Percentiles rank a stretch among this genome's conserved stretches.
phyloP scores from a whole-genome alignment of 2,329 filamentous ascomycete genomes.

The Plenodomus tracheiphilus region DNA sequence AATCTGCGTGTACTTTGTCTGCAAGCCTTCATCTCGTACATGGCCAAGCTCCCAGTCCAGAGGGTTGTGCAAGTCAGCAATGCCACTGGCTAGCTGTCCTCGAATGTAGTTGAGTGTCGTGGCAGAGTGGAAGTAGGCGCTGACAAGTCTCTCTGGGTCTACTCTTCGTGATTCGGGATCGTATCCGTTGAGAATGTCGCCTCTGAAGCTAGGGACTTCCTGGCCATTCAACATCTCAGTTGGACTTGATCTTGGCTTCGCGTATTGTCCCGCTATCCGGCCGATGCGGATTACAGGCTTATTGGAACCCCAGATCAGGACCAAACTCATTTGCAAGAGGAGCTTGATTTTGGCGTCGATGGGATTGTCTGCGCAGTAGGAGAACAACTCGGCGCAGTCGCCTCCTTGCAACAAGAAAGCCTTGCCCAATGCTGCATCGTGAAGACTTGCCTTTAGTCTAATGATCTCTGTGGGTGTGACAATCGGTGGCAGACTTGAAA shows the following conservation, averaged over 20 bases:
- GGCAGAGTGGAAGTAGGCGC: conserved; percentile 93
- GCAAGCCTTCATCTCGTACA: conserved; percentile 79
- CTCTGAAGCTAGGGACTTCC: conserved; percentile 86
- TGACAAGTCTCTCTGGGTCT: conserved; percentile 81
- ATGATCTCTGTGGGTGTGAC: conserved; percentile 81
- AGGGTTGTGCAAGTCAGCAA: conserved; percentile 91
- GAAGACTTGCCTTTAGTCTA: conserved; percentile 75
- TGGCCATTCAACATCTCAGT: conserved; percentile 80
- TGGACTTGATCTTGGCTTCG: conserved; percentile 89
- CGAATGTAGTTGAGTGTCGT: conserved; percentile 94
- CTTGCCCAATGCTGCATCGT: conserved; percentile 85
- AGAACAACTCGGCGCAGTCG: conserved; percentile 95
- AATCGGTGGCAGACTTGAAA: conserved; percentile 72
- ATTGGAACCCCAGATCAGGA: conserved; percentile 85
- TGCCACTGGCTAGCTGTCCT: conserved; percentile 78
- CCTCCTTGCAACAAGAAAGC: conserved; percentile 95
- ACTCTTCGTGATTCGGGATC: conserved; percentile 73
- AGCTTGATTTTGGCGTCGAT: conserved; percentile 98
- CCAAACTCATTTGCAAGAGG: conserved; percentile 93
- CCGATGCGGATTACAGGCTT: conserved; percentile 90
- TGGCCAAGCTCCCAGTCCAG: conserved; percentile 95
- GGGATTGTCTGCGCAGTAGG: conserved; percentile 86
- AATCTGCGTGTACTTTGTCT: conserved; percentile 82
- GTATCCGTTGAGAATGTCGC: conserved; percentile 94
- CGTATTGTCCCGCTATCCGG: conserved; percentile 96